phyloP scores from a whole-genome alignment of 1,284 basidiomycete genomes.

The Microbotryum saponariae region DNA sequence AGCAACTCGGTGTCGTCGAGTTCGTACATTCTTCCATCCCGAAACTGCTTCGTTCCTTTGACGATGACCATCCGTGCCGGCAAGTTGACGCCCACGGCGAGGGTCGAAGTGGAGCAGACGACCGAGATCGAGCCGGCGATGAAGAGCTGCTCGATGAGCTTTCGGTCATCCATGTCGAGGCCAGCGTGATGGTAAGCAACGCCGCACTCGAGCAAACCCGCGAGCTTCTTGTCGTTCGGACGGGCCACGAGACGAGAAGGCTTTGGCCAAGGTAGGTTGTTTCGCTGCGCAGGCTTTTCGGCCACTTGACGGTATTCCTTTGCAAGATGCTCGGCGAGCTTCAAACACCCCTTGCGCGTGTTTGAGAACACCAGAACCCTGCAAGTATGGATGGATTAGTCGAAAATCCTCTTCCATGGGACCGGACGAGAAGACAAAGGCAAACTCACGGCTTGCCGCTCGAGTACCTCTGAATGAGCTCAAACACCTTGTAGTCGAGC shows the following conservation, averaged over 20 bases:
- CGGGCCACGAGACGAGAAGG: not conserved
- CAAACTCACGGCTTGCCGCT: constrained; percentile 55
- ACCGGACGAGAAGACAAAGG: not conserved
- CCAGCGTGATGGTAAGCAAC: constrained; percentile 85
- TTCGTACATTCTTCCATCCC: constrained; percentile 48
- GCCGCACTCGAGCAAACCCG: constrained; percentile 45
- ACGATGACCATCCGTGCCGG: constrained; percentile 52
- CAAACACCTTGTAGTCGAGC: constrained; percentile 68
- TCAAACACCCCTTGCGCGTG: constrained; percentile 63
- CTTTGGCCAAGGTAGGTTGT: constrained; percentile 40
- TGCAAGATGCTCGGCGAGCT: constrained; percentile 63
- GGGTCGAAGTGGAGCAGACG: constrained; percentile 55
- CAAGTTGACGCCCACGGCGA: constrained; percentile 81
- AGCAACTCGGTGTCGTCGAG: not conserved
- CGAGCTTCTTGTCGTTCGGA: constrained; percentile 35
- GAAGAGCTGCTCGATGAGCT: constrained; percentile 62
- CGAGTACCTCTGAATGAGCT: constrained; percentile 60
- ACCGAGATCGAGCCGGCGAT: constrained; percentile 57
- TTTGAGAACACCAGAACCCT: constrained; percentile 70
- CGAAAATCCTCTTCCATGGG: not conserved
- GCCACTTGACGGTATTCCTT: constrained; percentile 60
- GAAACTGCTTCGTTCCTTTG: constrained; percentile 64
- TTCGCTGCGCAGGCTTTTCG: constrained; percentile 46
- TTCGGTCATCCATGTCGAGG: constrained; percentile 61
- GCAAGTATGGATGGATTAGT: not conserved